Conservation (phyloP, 371 early-diverging fungal species). For the Coemansia sp. region DNA sequence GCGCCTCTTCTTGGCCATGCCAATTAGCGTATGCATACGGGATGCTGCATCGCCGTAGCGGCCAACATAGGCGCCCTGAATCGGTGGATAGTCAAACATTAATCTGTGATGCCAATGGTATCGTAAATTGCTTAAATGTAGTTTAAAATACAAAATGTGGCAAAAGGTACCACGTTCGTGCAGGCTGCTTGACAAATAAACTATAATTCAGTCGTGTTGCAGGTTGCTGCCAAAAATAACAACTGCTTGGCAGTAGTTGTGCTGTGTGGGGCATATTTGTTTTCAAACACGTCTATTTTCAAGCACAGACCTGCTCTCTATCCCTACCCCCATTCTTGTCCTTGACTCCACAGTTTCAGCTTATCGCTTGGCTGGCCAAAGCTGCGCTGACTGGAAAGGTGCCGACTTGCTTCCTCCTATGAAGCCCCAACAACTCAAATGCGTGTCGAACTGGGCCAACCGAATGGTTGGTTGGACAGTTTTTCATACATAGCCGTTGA, state of each 20-base stretch:
- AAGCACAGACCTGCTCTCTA: too few relatives aligned
- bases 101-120: not conserved
- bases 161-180: not conserved
- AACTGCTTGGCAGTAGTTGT: not conserved
- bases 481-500: not conserved
- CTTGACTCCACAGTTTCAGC: too few relatives aligned
- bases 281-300: too few relatives aligned
- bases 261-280: too few relatives aligned
- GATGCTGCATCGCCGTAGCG: slow-evolving; percentile 9
- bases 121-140: not conserved
- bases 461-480: not conserved
- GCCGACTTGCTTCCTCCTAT: not conserved
- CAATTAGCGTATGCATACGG: not conserved
- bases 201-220: not conserved
- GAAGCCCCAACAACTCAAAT: not conserved
- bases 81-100: slow-evolving; percentile 24
- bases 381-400: not conserved
- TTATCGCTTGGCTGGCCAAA: too few relatives aligned
- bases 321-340: too few relatives aligned
- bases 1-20: slow-evolving; percentile 18
- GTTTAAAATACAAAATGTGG: not conserved
- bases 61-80: slow-evolving; percentile 4
- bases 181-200: not conserved
- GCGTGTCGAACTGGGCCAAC: not conserved
- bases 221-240: not conserved